Percentiles rank a stretch among this genome's conserved stretches.
Evolutionary conservation across 208 protist species (phyloP).

Genomic region (Blastocrithidia nonstop): DNA sequence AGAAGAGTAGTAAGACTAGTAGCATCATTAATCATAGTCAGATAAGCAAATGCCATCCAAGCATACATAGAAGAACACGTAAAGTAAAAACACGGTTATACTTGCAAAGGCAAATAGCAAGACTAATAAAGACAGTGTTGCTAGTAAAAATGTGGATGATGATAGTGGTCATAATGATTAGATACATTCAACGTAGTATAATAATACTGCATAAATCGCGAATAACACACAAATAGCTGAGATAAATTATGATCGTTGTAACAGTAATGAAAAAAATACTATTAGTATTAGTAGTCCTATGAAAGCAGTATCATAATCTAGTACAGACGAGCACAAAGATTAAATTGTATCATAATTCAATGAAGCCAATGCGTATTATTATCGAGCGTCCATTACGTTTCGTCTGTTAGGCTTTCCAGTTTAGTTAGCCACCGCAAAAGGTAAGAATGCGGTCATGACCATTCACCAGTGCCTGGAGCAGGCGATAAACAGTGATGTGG

Average conservation of each 20-base stretch:
- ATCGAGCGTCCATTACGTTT: slow-evolving; percentile 62
- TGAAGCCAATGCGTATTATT: slow-evolving; percentile 11
- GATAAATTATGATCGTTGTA: too few species aligned
- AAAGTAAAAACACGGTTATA: too few species aligned
- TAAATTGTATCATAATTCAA: neutral
- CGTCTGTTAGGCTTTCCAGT: slow-evolving; percentile 69
- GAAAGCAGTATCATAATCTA: too few species aligned
- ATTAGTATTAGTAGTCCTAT: neutral
- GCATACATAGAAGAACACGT: too few species aligned
- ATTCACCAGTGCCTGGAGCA: slow-evolving; percentile 48
- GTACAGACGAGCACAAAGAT: neutral
- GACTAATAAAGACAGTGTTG: neutral
- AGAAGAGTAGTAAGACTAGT: slow-evolving; percentile 5
- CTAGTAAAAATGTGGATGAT: neutral
- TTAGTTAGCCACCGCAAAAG: slow-evolving; percentile 54
- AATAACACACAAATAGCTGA: too few species aligned
- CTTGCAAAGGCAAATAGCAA: too few species aligned
- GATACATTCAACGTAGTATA: neutral
- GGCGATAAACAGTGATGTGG: slow-evolving; percentile 61
- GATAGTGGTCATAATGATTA: neutral
- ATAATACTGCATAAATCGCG: neutral
- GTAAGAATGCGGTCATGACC: slow-evolving; percentile 14
- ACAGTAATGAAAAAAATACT: neutral
- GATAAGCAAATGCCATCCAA: too few species aligned
- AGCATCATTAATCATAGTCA: slow-evolving; percentile 4